Evolutionary conservation across 1,284 basidiomycete species (phyloP).

Genomic region (Gymnopus androsaceus): DNA sequence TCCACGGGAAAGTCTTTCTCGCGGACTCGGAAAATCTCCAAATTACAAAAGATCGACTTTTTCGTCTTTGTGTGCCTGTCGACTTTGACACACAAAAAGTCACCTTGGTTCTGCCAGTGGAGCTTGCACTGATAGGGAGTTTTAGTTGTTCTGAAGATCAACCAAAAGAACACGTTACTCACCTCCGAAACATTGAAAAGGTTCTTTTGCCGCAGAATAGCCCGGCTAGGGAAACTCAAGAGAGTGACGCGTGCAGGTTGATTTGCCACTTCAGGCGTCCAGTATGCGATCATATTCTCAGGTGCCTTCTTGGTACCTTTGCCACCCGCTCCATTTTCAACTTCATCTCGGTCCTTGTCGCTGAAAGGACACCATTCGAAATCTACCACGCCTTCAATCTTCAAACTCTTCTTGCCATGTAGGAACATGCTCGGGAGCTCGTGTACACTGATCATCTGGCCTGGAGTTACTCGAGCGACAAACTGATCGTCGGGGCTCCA

Average conservation of each 20-base stretch:
- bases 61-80: constrained; percentile 99
- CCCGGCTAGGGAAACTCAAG: constrained; percentile 86
- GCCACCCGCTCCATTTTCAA: constrained; percentile 52
- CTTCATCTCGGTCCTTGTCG: constrained; percentile 84
- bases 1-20: constrained; percentile 99
- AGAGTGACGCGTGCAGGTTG: constrained; percentile 97
- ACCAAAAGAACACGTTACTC: constrained; percentile 29
- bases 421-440: constrained; percentile 94
- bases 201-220: constrained; percentile 92
- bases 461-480: constrained; percentile 87
- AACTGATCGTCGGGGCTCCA: constrained; percentile 98
- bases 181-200: constrained; percentile 98
- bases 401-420: constrained; percentile 96
- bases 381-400: constrained; percentile 97
- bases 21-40: constrained; percentile 96
- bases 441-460: constrained; percentile 94
- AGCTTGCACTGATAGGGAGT: constrained; percentile 80
- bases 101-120: constrained; percentile 98
- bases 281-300: constrained; percentile 96
- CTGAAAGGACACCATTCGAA: constrained; percentile 98
- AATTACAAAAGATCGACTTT: constrained; percentile 98
- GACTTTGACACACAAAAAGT: constrained; percentile 99
- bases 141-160: neutral
- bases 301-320: constrained; percentile 59
- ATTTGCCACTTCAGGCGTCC: constrained; percentile 96